Evolutionary conservation across 2,329 filamentous ascomycete species (phyloP).

Genomic region (Pseudocercospora pini-densiflorae): DNA sequence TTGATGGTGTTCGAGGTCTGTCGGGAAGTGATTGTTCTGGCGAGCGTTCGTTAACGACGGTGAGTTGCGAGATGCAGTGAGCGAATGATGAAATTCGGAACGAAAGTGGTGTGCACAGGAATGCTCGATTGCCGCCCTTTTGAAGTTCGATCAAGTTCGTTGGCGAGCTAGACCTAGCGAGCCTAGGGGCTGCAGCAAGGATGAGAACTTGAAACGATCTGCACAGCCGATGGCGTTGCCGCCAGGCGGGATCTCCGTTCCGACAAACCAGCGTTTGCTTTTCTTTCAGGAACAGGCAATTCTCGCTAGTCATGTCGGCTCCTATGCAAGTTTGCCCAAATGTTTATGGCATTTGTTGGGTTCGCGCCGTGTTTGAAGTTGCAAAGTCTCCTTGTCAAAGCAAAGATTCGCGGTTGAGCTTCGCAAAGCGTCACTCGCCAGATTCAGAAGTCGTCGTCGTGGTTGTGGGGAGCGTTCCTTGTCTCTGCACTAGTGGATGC

Average conservation of each 20-base stretch:
- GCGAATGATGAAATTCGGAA: background rate
- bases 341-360: background rate
- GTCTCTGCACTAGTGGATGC: background rate
- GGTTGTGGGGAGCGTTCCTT: constrained; percentile 3
- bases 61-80: constrained; percentile 17
- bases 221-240: constrained; percentile 4
- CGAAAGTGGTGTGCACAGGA: constrained; percentile 9
- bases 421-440: background rate
- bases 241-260: background rate
- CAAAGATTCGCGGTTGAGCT: background rate
- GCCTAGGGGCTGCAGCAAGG: constrained; percentile 9
- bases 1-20: constrained; percentile 8
- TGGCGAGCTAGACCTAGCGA: constrained; percentile 13
- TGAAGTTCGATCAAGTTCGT: constrained; percentile 14
- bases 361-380: background rate
- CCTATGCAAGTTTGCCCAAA: background rate
- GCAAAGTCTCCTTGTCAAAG: background rate
- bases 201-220: constrained; percentile 15
- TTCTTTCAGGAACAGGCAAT: constrained; percentile 7
- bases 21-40: constrained; percentile 8
- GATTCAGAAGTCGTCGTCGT: constrained; percentile 8
- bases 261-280: background rate
- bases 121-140: constrained; percentile 10
- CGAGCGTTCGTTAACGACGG: constrained; percentile 17
- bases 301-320: background rate